A percentile compares a stretch with the other conserved stretches of the same genome.
Conservation (phyloP, 208 protist genomes). For the Crithidia bombi region DNA sequence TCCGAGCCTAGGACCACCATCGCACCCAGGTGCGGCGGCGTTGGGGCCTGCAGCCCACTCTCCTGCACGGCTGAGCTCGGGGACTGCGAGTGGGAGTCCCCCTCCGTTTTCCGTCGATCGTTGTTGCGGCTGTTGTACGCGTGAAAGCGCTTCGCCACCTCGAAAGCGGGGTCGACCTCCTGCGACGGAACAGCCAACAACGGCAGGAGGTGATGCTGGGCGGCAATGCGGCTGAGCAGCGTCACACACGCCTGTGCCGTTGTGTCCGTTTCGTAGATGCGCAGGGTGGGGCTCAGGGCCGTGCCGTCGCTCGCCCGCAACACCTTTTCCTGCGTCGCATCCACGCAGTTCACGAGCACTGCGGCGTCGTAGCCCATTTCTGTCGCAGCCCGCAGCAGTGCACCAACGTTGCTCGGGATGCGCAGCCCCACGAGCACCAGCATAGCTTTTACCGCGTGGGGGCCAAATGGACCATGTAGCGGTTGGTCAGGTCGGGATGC, state of each 20-base stretch:
- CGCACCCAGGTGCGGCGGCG: conserved; percentile 42
- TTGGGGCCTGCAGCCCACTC: background rate
- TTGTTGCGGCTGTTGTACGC: conserved; percentile 34
- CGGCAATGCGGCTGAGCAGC: conserved; percentile 63
- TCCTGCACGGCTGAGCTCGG: background rate
- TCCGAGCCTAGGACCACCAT: conserved; percentile 86
- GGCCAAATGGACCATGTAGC: conserved; percentile 5
- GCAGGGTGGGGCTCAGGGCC: conserved; percentile 53
- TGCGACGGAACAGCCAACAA: conserved; percentile 81
- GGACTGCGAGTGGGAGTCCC: no score
- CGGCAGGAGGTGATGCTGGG: conserved; percentile 67
- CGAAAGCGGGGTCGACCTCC: conserved; percentile 65
- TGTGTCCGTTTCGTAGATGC: conserved; percentile 27
- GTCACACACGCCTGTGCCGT: conserved; percentile 44
- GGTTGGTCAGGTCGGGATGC: background rate
- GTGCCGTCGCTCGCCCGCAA: conserved; percentile 84
- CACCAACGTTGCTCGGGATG: conserved; percentile 86
- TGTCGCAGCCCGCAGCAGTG: conserved; percentile 72
- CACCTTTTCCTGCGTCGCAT: conserved; percentile 83
- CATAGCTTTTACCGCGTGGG: conserved; percentile 50
- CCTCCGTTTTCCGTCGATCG: background rate
- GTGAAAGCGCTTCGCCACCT: conserved; percentile 73
- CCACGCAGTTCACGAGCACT: conserved; percentile 73
- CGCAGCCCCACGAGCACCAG: conserved; percentile 78
- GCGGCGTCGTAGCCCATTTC: conserved; percentile 79